Evolutionary conservation across 805 yeast genomes (phyloP).

Genomic region (Kuraishia ogatae): DNA sequence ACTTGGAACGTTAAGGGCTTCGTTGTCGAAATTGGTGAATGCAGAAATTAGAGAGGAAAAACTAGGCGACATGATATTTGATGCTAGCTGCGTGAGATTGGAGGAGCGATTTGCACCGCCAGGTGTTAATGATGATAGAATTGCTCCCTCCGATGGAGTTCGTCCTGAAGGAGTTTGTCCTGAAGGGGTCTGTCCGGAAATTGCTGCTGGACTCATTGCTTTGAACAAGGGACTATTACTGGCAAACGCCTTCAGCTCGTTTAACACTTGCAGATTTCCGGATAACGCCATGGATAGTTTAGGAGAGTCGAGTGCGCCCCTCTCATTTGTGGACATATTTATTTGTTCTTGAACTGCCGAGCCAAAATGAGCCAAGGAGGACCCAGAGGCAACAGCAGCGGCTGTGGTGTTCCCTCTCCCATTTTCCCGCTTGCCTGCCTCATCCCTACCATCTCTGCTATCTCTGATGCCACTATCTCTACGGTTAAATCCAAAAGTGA

Average conservation of each 20-base stretch:
- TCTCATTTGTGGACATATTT: slow-evolving; percentile 10
- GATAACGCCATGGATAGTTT: slow-evolving; percentile 12
- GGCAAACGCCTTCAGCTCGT: slow-evolving; percentile 12
- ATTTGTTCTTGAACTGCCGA: slow-evolving; percentile 14
- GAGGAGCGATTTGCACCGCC: background rate
- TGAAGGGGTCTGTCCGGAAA: no score
- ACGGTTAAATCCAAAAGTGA: background rate
- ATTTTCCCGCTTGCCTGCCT: background rate
- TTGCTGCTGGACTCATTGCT: background rate
- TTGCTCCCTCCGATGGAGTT: slow-evolving; percentile 3
- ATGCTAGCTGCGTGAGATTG: background rate
- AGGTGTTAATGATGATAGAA: background rate
- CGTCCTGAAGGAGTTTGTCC: background rate
- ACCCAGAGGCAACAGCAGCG: background rate
- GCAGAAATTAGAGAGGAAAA: slow-evolving; percentile 18
- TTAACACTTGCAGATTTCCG: slow-evolving; percentile 15
- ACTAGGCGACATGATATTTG: slow-evolving; percentile 14
- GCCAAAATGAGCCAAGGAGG: slow-evolving; percentile 3
- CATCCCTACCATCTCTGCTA: background rate
- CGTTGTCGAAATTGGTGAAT: slow-evolving; percentile 18
- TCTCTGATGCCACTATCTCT: background rate
- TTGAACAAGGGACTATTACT: background rate
- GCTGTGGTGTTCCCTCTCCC: background rate
- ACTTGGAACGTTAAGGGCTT: slow-evolving; percentile 11
- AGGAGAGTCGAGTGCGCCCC: slow-evolving; percentile 17